Base-by-base conservation (phyloP, 352 stramenopile genomes). In the Phytophthora hybrid region DNA sequence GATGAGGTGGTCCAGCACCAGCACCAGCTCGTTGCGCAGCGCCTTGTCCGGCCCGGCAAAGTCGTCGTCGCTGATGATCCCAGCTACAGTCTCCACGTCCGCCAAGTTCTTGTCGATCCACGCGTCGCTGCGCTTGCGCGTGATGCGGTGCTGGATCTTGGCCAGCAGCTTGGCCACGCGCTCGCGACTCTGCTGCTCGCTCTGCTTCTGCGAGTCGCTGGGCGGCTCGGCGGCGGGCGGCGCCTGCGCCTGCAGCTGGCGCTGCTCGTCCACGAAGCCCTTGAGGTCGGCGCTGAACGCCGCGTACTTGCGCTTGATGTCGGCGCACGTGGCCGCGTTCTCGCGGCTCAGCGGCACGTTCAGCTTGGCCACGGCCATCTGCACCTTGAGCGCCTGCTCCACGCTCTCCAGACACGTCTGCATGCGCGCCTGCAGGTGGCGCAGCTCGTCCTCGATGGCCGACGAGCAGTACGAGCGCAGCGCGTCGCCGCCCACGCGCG, bases 391-490 rank as follows among this genome's bases (percentile, higher is more conserved):
- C 41, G 84, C 81, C 58, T 89, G 80, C 76, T 93, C 82, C 32
- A 88, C 82, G 18, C 72, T 83, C 51, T 77, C 70, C 31, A 93
- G 65, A 57, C 81, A 91, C 61, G 70, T 70, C 58, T 85, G 76
- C 85, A 93, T 90, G 63, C 84, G 84, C 52, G 46, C 72, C 68
- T 91, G 85, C 56, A 93, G 66, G 59, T 78, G 87, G 21, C 73
- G 77, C 32, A 93, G 76, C 73, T 93, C 85, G 61, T 93, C 84
- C 39, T 93, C 85, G 66, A 93, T 93, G n/a, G 85, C 83, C 13
- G 84, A 93, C 31, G 84, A 90, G 76, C 83, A 93, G 69, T 90
- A 93, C 64, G 88, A 86, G 65, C 84, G 83, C 76, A 93, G 74
- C 51, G 85, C 85, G 61, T 93, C 83, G 73, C 83, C 82, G 69